phyloP scores from a whole-genome alignment of 305 asterid species.

The Rubia tinctorum region DNA sequence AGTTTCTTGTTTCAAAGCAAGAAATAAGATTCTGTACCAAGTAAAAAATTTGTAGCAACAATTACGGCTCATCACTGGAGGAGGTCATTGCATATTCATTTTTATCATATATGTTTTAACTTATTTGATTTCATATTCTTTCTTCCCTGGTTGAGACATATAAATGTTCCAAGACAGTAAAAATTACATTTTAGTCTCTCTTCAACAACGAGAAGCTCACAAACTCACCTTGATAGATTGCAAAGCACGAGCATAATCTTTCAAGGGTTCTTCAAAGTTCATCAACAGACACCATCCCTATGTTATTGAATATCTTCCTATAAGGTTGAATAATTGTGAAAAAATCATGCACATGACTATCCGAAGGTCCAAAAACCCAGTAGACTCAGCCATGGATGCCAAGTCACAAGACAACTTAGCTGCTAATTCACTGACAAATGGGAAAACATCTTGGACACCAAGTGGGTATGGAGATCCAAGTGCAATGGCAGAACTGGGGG shows the following conservation, averaged over 20 bases:
- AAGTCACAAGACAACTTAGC: too few species aligned
- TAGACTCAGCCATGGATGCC: too few species aligned
- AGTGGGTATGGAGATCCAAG: too few species aligned
- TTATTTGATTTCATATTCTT: neutral
- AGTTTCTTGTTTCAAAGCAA: constrained; percentile 60
- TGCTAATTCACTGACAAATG: too few species aligned
- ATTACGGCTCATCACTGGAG: too few species aligned
- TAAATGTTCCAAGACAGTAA: neutral
- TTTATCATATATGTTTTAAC: neutral
- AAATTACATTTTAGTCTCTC: neutral
- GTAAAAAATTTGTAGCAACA: too few species aligned
- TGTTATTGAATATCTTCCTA: too few species aligned
- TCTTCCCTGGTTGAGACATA: neutral
- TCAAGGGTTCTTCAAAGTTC: constrained; percentile 95
- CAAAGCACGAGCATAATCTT: constrained; percentile 93
- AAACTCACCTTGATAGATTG: constrained; percentile 88
- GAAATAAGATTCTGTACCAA: neutral
- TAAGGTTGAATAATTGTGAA: too few species aligned
- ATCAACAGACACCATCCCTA: constrained; percentile 82
- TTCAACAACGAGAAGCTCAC: neutral
- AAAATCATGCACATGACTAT: too few species aligned
- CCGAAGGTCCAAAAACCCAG: too few species aligned
- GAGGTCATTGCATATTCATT: neutral
- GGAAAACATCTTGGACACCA: too few species aligned
- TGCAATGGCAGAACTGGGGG: too few species aligned